Conservation (phyloP, 2,329 filamentous ascomycete species). For the Arthroderma sp. region DNA sequence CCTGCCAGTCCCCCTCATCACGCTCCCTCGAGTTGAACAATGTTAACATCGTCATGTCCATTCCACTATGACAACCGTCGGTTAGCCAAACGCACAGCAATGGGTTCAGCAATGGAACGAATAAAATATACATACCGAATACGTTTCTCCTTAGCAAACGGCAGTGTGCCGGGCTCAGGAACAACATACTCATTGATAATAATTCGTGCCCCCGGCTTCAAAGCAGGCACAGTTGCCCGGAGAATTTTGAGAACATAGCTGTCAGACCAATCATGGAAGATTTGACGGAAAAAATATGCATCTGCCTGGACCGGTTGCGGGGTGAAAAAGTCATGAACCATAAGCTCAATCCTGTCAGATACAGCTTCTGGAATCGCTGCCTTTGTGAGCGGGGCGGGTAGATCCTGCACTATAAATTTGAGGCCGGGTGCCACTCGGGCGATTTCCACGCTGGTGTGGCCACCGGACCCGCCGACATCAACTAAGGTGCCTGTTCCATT, state of each 20-base stretch:
- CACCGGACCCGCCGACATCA: conserved; percentile 30
- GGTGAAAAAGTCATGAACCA: conserved; percentile 25
- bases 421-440: conserved; percentile 31
- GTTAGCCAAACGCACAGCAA: too few relatives aligned
- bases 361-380: conserved; percentile 24
- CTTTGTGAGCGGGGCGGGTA: conserved; percentile 14
- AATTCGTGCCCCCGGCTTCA: conserved; percentile 15
- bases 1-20: conserved; percentile 21
- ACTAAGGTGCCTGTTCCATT: conserved; percentile 1
- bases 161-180: conserved; percentile 16
- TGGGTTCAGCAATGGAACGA: too few relatives aligned
- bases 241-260: conserved; percentile 24
- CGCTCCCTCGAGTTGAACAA: conserved; percentile 24
- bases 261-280: conserved; percentile 31
- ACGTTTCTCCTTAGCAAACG: conserved; percentile 8
- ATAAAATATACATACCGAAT: neutral
- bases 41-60: conserved; percentile 26
- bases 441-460: conserved; percentile 30
- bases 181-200: conserved; percentile 23
- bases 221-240: conserved; percentile 19
- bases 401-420: conserved; percentile 33
- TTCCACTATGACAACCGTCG: conserved; percentile 14
- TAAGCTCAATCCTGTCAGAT: conserved; percentile 15
- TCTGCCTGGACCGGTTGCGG: conserved; percentile 20
- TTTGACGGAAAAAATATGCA: conserved; percentile 26